Conservation (phyloP, 768 basidiomycete genomes). For the Amyloporia xantha region DNA sequence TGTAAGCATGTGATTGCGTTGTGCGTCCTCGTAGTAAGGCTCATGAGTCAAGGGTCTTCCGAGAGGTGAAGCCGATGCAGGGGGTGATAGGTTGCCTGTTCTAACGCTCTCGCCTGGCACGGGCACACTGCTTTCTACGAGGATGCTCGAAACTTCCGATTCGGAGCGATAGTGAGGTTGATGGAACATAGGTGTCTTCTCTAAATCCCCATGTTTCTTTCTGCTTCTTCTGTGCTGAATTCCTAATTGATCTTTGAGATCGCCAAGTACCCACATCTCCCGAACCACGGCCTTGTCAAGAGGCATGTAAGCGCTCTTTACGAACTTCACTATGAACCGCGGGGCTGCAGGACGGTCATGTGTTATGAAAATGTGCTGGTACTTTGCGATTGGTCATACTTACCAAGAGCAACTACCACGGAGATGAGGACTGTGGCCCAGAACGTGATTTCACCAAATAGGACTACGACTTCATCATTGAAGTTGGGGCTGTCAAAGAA, state of each 20-base stretch:
- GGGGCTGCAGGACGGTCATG: conserved; percentile 47
- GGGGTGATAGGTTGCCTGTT: conserved; percentile 13
- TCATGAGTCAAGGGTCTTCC: conserved; percentile 2
- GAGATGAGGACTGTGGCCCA: conserved; percentile 76
- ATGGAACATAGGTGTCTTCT: conserved; percentile 68
- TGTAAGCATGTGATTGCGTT: conserved; percentile 4
- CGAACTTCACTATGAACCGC: conserved; percentile 71
- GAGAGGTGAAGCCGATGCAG: conserved; percentile 12
- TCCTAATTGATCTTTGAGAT: conserved; percentile 77
- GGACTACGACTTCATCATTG: conserved; percentile 59
- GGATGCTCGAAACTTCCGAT: conserved; percentile 46
- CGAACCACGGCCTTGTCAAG: conserved; percentile 87
- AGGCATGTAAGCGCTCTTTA: conserved; percentile 65
- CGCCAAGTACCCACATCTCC: conserved; percentile 84
- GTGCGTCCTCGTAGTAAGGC: conserved; percentile 1
- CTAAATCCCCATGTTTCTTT: conserved; percentile 41
- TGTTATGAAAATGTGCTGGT: neutral
- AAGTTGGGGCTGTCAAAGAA: conserved; percentile 71
- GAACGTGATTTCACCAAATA: conserved; percentile 77
- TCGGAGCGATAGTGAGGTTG: conserved; percentile 56
- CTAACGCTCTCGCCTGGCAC: conserved; percentile 7
- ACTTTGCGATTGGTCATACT: conserved; percentile 10
- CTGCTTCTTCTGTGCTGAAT: conserved; percentile 52
- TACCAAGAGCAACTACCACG: conserved; percentile 66
- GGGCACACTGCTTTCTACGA: conserved; percentile 6